Conservation (phyloP, 352 stramenopile genomes). For the Pythium scleroteichum region DNA sequence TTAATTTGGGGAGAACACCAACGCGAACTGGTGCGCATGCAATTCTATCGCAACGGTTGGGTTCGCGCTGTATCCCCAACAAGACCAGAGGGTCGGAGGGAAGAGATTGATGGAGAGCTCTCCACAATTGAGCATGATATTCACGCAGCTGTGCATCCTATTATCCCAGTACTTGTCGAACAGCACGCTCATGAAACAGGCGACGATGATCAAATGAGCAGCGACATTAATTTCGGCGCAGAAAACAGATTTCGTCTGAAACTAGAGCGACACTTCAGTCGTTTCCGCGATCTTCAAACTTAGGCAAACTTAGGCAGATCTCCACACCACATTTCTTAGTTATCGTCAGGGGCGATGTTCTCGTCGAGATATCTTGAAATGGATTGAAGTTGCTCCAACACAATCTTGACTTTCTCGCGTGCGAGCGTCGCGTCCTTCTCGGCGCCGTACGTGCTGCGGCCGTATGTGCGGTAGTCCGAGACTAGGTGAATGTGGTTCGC, state of each 20-base stretch:
- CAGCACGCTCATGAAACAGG: neutral
- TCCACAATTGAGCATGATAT: constrained; percentile 21
- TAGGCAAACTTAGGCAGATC: too few relatives aligned
- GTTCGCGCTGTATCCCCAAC: constrained; percentile 29
- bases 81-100: constrained; percentile 10
- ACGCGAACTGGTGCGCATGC: constrained; percentile 34
- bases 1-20: constrained; percentile 43
- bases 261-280: constrained; percentile 66
- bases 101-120: constrained; percentile 11
- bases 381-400: constrained; percentile 74
- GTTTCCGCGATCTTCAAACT: constrained; percentile 31
- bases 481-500: constrained; percentile 84
- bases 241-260: constrained; percentile 42
- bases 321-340: constrained; percentile 22
- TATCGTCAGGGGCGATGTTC: constrained; percentile 65
- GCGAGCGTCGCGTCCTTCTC: constrained; percentile 81
- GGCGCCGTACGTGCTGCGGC: constrained; percentile 79
- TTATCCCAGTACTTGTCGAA: constrained; percentile 12
- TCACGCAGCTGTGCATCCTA: constrained; percentile 14
- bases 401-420: constrained; percentile 77
- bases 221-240: constrained; percentile 31
- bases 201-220: constrained; percentile 20
- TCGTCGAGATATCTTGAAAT: constrained; percentile 82
- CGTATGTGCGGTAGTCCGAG: constrained; percentile 82
- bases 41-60: constrained; percentile 63